Percentiles rank a stretch among this genome's conserved stretches.
phyloP scores from a whole-genome alignment of 148 eudicot genomes.

The Selenicereus undatus region DNA sequence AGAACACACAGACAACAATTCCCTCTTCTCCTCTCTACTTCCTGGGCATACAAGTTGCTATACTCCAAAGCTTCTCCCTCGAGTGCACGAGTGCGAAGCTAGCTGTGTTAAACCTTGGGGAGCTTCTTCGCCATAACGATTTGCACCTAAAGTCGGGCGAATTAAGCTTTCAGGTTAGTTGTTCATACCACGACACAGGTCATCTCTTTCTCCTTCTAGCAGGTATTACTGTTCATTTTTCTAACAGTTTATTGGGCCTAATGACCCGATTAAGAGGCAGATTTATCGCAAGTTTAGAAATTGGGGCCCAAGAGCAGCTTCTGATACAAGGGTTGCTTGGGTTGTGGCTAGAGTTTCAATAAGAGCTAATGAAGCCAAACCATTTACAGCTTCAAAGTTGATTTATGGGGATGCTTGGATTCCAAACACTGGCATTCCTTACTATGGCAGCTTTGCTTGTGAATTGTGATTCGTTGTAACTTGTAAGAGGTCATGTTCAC shows the following conservation, averaged over 20 bases:
- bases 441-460: constrained; percentile 9
- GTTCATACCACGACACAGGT: no score
- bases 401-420: constrained; percentile 13
- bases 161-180: no score
- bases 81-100: no score
- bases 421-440: constrained; percentile 7
- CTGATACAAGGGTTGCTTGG: constrained; percentile 1
- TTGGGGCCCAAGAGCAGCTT: background rate
- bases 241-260: background rate
- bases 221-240: no score
- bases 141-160: no score
- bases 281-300: constrained; percentile 2
- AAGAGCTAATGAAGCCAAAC: constrained; percentile 8
- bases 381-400: constrained; percentile 11
- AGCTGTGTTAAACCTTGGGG: no score
- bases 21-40: no score
- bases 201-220: no score
- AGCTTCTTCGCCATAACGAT: no score
- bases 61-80: no score
- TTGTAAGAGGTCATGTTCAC: background rate
- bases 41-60: no score
- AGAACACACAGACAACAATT: no score
- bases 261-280: background rate
- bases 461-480: background rate
- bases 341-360: background rate